Base-by-base conservation (phyloP, 352 stramenopile genomes). In the Phytophthora brassicae region DNA sequence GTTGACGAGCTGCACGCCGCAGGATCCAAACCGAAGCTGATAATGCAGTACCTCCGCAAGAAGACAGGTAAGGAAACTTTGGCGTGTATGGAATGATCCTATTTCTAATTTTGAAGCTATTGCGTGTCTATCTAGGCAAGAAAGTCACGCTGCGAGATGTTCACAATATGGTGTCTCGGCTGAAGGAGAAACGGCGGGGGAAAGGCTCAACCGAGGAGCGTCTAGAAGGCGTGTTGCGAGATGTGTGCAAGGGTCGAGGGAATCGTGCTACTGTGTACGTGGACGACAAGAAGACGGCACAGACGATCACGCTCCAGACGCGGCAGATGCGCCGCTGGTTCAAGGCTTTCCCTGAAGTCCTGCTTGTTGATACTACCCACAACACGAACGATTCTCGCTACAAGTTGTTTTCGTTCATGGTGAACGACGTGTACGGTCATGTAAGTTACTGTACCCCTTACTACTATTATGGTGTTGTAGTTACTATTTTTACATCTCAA, bases 371-470 rank as follows among this genome's bases (percentile, higher is more conserved):
- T 19, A 24, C 44, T 0, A 56, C 55, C 2, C 45, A 56, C 33
- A 49, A 54, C 19, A 63, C 55, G 4, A 49, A 59, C 20, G 24
- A 55, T 19, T 14, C 26, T 8, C 36, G 47, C 2, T 60, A 47
- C 39, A 65, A 64, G 16, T 41, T 64, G 2, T 64, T 64, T n/a
- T 60, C 53, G 29, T 60, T 60, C 29, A 53, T 60, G 52, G 29
- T 60, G 11, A 31, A 52, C 9, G 52, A 60, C 14, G 28, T 52
- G 1, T 60, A 38, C 9, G 41, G 19, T 2, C 52, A 60, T 46
- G 20, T 61, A 49, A 58, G 38, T 46, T 46, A 9, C 9, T 55
- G 47, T 41, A 20, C 13, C 12, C 20, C 11, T 17, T 41, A 20
- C 16, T 17, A 41, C 35, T 41, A 6, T 7, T 20, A 20, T 43